These are phyloP conservation scores for Fusarium compactum DNA, from an alignment of 2,329 filamentous ascomycete species.

Conservation along the genomic window DNA sequence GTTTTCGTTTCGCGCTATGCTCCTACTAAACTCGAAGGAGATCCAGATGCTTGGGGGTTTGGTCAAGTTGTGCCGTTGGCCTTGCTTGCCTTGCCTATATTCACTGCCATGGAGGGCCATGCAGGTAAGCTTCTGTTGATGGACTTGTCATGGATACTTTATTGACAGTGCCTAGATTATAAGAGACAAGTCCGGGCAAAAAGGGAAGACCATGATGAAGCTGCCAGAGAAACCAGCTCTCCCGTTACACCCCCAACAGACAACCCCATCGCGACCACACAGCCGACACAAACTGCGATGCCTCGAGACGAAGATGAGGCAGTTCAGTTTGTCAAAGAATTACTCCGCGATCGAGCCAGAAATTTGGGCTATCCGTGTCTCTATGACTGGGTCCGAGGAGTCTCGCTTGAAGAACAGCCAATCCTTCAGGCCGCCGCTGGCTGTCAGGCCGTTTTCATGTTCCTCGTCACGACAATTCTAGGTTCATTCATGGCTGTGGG, in stretches of 20 bases:
- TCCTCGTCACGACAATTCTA: accelerated
- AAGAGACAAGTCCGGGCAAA: not conserved
- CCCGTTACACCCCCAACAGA: accelerated
- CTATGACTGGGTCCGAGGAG: not conserved
- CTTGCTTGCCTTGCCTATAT: not conserved
- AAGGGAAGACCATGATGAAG: not conserved
- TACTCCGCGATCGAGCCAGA: accelerated
- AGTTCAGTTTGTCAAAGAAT: accelerated
- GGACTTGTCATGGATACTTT: accelerated
- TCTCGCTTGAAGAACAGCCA: accelerated
- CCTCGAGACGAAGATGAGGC: accelerated
- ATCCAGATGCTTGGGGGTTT: not conserved
- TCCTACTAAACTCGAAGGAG: not conserved
- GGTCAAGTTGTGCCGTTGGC: not conserved
- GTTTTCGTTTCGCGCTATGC: not conserved
- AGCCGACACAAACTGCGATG: not conserved
- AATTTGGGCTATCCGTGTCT: not conserved
- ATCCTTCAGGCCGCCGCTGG: not conserved
- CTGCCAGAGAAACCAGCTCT: not conserved
- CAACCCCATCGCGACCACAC: not conserved
- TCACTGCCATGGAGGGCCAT: not conserved
- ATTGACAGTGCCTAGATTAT: not conserved
- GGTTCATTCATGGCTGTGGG: not conserved
- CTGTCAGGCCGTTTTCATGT: not conserved
- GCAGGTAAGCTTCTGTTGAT: not conserved